phyloP scores from a whole-genome alignment of 345 rosid species.

The Rhodamnia rubescens region DNA sequence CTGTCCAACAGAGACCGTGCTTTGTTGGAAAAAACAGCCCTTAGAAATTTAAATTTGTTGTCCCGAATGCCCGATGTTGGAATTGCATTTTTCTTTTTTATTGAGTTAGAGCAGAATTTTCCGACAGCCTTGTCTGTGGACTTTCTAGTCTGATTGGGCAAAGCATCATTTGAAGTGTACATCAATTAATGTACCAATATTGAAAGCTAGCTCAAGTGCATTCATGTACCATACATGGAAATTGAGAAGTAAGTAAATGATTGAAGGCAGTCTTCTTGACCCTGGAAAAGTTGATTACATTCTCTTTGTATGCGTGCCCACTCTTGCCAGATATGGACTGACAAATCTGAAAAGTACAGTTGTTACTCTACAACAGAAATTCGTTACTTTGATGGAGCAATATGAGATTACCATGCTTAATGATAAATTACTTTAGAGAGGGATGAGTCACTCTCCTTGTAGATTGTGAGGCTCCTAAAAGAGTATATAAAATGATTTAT shows the following conservation, averaged over 20 bases:
- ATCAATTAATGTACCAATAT: not conserved
- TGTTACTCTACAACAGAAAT: not conserved
- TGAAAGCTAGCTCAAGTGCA: not conserved
- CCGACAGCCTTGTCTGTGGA: not conserved
- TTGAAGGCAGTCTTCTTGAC: not conserved
- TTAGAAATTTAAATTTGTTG: not conserved
- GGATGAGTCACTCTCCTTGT: not conserved
- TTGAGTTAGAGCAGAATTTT: not conserved
- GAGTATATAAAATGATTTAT: not conserved
- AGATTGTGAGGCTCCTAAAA: not conserved
- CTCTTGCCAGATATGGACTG: not conserved
- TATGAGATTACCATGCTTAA: not conserved
- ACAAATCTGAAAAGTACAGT: not conserved
- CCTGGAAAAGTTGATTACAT: not conserved
- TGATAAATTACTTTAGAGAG: not conserved
- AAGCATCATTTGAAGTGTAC: not conserved
- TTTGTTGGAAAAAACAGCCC: not conserved
- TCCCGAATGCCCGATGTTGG: not conserved
- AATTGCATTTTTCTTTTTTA: not conserved
- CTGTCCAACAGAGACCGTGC: not conserved
- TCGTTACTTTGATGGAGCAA: not conserved
- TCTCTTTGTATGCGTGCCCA: not conserved
- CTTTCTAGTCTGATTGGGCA: not conserved
- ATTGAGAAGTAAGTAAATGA: not conserved
- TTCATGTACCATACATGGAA: not conserved